Conservation (phyloP, 2,329 filamentous ascomycete species). For the Coniochaeta prunicola region DNA sequence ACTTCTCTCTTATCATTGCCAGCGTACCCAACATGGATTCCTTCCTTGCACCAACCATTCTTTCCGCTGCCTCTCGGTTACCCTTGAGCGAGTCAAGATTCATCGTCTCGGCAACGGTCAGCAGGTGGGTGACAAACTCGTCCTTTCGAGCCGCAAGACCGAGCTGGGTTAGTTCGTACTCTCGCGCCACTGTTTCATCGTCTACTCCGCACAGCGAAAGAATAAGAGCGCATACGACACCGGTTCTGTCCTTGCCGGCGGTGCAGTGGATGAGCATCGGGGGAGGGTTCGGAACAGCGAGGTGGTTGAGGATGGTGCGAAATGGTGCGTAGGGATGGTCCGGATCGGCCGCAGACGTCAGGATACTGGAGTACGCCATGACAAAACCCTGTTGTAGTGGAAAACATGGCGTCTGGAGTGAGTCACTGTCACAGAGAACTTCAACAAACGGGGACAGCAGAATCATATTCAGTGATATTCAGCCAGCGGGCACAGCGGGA, state of each 20-base stretch:
- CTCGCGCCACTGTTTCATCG: slow-evolving; percentile 51
- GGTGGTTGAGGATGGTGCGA: slow-evolving; percentile 43
- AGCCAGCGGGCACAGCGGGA: slow-evolving; percentile 5
- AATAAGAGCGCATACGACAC: slow-evolving; percentile 60
- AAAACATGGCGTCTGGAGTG: neutral
- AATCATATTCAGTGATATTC: neutral
- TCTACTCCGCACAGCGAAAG: slow-evolving; percentile 56
- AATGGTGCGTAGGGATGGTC: slow-evolving; percentile 47
- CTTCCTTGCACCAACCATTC: slow-evolving; percentile 39
- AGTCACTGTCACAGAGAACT: neutral
- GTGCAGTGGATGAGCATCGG: slow-evolving; percentile 66
- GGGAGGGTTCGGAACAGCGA: slow-evolving; percentile 31
- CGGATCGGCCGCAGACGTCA: slow-evolving; percentile 38
- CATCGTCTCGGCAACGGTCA: slow-evolving; percentile 26
- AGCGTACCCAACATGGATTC: slow-evolving; percentile 42
- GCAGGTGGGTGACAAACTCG: slow-evolving; percentile 40
- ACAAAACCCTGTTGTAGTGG: slow-evolving; percentile 45
- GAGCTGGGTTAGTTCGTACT: slow-evolving; percentile 61
- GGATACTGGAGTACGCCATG: slow-evolving; percentile 55
- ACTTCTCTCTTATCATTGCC: slow-evolving; percentile 48
- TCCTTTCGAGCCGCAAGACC: slow-evolving; percentile 49
- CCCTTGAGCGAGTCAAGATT: slow-evolving; percentile 34
- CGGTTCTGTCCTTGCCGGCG: slow-evolving; percentile 71
- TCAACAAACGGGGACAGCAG: neutral
- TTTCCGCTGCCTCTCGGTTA: slow-evolving; percentile 33